Evolutionary conservation across 139 green algal genomes (phyloP).

Genomic region (Coelastrella sp.): DNA sequence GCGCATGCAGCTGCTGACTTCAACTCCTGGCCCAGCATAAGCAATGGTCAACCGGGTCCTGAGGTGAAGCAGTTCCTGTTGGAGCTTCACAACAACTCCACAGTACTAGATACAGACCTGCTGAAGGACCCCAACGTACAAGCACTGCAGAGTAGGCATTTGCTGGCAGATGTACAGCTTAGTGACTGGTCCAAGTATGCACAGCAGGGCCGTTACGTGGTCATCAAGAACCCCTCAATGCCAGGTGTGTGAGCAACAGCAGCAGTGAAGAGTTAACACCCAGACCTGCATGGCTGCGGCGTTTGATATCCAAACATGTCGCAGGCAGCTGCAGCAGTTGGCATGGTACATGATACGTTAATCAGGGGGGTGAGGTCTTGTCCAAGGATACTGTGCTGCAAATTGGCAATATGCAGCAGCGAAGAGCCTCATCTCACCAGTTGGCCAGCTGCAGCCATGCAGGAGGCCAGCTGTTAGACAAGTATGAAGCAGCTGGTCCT

Average conservation of each 20-base stretch:
- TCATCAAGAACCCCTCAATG: conserved; percentile 41
- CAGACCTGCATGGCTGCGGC: neutral
- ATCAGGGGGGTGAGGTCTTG: too few relatives aligned
- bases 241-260: conserved; percentile 19
- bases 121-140: neutral
- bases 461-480: too few relatives aligned
- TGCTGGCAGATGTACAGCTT: neutral
- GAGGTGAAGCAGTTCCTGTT: conserved; percentile 1
- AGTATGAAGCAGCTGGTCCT: too few relatives aligned
- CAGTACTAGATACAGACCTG: conserved; percentile 16
- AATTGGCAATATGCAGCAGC: too few relatives aligned
- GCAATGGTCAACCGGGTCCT: neutral
- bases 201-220: conserved; percentile 14
- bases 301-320: neutral
- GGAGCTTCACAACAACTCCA: conserved; percentile 22
- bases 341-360: neutral
- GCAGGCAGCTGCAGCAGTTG: neutral
- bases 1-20: neutral
- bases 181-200: neutral
- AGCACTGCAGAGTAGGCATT: neutral
- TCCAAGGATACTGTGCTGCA: too few relatives aligned
- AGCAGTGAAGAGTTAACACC: neutral
- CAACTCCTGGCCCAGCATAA: neutral
- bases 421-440: too few relatives aligned
- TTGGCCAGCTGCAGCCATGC: too few relatives aligned